phyloP scores from a whole-genome alignment of 495 filamentous ascomycete species.

The Neurospora sp. region DNA sequence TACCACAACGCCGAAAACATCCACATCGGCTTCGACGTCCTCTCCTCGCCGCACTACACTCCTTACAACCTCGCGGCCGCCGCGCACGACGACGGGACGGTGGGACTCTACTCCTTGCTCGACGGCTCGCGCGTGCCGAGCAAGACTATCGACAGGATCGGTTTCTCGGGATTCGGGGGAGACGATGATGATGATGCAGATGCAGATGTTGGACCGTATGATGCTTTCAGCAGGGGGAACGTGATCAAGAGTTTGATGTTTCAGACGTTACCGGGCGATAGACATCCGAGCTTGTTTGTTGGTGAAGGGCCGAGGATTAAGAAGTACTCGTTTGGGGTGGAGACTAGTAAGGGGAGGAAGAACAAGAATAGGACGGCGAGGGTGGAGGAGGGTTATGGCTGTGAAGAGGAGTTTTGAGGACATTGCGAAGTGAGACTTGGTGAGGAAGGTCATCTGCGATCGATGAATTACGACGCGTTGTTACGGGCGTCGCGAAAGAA shows the following conservation, averaged over 20 bases:
- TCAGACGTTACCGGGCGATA: slow-evolving; percentile 20
- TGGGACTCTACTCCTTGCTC: slow-evolving; percentile 31
- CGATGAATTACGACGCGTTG: background rate
- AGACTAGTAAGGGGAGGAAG: background rate
- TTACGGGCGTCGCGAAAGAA: background rate
- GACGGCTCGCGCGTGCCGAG: slow-evolving; percentile 22
- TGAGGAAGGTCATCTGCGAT: background rate
- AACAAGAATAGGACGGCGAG: background rate
- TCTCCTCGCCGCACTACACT: slow-evolving; percentile 8
- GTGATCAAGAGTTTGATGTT: slow-evolving; percentile 23
- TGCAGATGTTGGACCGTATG: slow-evolving; percentile 1
- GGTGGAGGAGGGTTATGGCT: background rate
- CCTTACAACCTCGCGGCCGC: slow-evolving; percentile 26
- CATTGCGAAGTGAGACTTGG: background rate
- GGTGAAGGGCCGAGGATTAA: slow-evolving; percentile 9
- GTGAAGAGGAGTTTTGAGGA: background rate
- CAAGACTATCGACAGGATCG: slow-evolving; percentile 2
- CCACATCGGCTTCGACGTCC: slow-evolving; percentile 27
- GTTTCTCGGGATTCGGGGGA: background rate
- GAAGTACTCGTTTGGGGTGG: slow-evolving; percentile 22
- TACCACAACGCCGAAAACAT: slow-evolving; percentile 27
- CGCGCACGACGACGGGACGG: slow-evolving; percentile 29
- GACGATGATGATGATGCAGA: slow-evolving; percentile 5
- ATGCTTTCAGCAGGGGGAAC: background rate
- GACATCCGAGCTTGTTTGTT: slow-evolving; percentile 21